Evolutionary conservation across 208 protist genomes (phyloP), one percentile per base, ranked within the genome.

Genomic region (Trypanosoma boissoni): DNA sequence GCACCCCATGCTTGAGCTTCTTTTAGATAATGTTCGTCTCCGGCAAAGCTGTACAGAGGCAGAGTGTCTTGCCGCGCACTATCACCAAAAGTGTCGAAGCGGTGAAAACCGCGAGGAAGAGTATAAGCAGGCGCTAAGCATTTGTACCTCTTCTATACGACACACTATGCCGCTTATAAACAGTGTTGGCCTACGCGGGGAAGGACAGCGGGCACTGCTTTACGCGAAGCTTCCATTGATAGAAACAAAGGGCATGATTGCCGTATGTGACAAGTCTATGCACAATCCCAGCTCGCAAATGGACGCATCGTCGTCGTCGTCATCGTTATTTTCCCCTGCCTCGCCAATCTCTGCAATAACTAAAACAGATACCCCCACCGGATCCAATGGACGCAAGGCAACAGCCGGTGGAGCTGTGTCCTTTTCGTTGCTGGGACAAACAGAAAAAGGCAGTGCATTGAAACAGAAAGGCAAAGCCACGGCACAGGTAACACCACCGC

Each of bases 21-120:
- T 89, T 20, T 65, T 92, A 8, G 82, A 92, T 61, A 89, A 89
- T 57, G 71, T 79, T 3, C 71, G 77, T 5, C 58, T 92, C 32
- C 73, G 77, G 3, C 74, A 89, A 54, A 80, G 78, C 39, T 88
- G 78, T 70, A 89, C 80, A 21, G 86, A 93, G 64, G 86, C 86
- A 18, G 86, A 93, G 70, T 80, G 77, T 27, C 72, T 93, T 16
- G 86, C 86, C 39, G 81, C 86, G 20, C 74, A 89, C 49, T 93
- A 90, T 64, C 80, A 90, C 51, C 86, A 93, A 36, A 62, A 90
- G 52, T 84, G 73, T 42, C 79, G 78, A 39, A 63, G 50, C 18
- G 56, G 76, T 26, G 61, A 72, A 29, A 77, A 78, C 28, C 64
- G 69, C 21, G 67, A 83, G 49, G 68, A 62, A n/a, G 86, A 93